Percentiles rank a stretch among this genome's conserved stretches.
Evolutionary conservation across 495 filamentous ascomycete genomes (phyloP).

Genomic region (Penicillium coprophilum): DNA sequence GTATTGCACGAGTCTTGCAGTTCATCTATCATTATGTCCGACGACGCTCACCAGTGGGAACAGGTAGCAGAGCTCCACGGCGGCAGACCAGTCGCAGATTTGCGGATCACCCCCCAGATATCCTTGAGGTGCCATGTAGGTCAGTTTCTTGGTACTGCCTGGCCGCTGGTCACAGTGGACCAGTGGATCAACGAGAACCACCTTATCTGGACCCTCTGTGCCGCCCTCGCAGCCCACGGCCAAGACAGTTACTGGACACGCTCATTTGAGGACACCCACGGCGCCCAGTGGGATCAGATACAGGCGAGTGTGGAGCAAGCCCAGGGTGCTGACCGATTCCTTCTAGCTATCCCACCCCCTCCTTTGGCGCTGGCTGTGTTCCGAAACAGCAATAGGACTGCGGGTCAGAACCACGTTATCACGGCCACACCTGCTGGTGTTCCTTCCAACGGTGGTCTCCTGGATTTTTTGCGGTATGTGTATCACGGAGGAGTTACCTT

Average conservation of each 20-base stretch:
- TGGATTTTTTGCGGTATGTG: neutral
- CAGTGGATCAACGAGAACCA: constrained; percentile 3
- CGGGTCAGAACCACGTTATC: neutral
- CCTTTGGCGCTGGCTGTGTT: neutral
- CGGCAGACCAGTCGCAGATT: neutral
- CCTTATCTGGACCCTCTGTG: neutral
- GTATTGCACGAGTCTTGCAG: neutral
- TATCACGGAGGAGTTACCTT: neutral
- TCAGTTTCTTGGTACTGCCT: neutral
- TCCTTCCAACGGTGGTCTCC: neutral
- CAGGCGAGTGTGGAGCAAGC: neutral
- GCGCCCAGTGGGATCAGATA: neutral
- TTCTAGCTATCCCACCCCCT: neutral
- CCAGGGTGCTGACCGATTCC: neutral
- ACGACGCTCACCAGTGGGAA: neutral
- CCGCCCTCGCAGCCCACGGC: neutral
- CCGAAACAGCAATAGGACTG: neutral
- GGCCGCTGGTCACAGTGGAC: neutral
- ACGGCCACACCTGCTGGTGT: neutral
- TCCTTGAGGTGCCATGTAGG: neutral
- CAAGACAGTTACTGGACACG: neutral
- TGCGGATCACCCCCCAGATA: neutral
- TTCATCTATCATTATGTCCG: neutral
- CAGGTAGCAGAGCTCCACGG: neutral
- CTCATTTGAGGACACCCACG: neutral